phyloP scores from a whole-genome alignment of 2,329 filamentous ascomycete species.

The Fusarium transvaalense region DNA sequence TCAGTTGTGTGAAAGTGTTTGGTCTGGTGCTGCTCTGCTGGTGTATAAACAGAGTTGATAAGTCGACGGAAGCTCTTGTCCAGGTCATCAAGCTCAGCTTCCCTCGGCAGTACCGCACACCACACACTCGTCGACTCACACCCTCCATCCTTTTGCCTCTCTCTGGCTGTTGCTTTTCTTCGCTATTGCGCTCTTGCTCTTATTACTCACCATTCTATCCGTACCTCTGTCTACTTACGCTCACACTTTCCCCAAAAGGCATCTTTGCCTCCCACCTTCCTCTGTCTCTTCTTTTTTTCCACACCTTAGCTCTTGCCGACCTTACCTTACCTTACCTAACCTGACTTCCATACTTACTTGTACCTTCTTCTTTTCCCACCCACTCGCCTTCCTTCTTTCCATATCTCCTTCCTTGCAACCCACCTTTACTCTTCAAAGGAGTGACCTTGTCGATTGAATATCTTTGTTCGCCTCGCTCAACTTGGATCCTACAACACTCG shows the following conservation, averaged over 20 bases:
- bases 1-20: conserved; percentile 16
- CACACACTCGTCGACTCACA: conserved; percentile 42
- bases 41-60: conserved; percentile 29
- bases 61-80: conserved; percentile 30
- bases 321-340: conserved; percentile 37
- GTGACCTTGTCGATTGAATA: conserved; percentile 20
- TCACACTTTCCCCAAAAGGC: conserved; percentile 46
- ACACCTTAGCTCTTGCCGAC: conserved; percentile 39
- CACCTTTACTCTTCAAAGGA: conserved; percentile 28
- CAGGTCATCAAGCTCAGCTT: conserved; percentile 40
- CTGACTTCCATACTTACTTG: conserved; percentile 19
- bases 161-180: conserved; percentile 36
- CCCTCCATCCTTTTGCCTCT: conserved; percentile 43
- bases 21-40: conserved; percentile 29
- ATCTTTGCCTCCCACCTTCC: conserved; percentile 49
- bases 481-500: conserved; percentile 18
- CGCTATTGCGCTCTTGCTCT: conserved; percentile 38
- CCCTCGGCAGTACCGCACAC: conserved; percentile 43
- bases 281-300: conserved; percentile 40
- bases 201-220: conserved; percentile 41
- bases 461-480: conserved; percentile 22
- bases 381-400: conserved; percentile 29
- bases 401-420: conserved; percentile 35
- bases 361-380: conserved; percentile 26
- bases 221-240: conserved; percentile 27